Percentiles rank a stretch among this genome's conserved stretches.
Evolutionary conservation across 2,329 filamentous ascomycete genomes (phyloP).

Genomic region (Aspergillus neotritici): DNA sequence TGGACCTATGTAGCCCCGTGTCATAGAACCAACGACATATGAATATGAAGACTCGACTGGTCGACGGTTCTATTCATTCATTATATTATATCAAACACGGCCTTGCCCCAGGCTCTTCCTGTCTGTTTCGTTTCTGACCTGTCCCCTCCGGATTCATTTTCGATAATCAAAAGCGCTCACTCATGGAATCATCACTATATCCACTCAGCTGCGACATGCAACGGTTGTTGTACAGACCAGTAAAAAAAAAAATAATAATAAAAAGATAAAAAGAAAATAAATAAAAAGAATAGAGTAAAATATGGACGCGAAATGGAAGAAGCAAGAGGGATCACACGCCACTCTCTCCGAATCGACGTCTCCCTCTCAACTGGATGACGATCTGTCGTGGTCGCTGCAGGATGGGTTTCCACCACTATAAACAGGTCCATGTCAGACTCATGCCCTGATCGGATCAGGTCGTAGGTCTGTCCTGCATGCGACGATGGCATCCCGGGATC

Average conservation of each 20-base stretch:
- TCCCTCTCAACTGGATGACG: too few relatives aligned
- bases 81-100: conserved; percentile 6
- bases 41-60: conserved; percentile 2
- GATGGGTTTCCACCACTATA: too few relatives aligned
- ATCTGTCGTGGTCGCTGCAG: too few relatives aligned
- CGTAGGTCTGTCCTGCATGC: too few relatives aligned
- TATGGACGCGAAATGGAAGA: background rate
- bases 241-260: background rate
- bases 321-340: too few relatives aligned
- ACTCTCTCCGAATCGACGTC: too few relatives aligned
- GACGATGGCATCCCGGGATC: background rate
- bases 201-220: conserved; percentile 10
- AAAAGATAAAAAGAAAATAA: background rate
- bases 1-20: too few relatives aligned
- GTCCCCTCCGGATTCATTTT: background rate
- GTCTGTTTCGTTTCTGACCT: background rate
- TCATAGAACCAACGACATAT: conserved; percentile 8
- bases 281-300: conserved; percentile 4
- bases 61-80: conserved; percentile 9
- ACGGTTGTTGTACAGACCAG: conserved; percentile 8
- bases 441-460: too few relatives aligned
- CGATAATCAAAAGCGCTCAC: conserved; percentile 4
- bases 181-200: conserved; percentile 12
- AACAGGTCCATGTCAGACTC: background rate
- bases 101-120: background rate